phyloP scores from a whole-genome alignment of 2,329 filamentous ascomycete species.

The Exophiala lecanii-corni region DNA sequence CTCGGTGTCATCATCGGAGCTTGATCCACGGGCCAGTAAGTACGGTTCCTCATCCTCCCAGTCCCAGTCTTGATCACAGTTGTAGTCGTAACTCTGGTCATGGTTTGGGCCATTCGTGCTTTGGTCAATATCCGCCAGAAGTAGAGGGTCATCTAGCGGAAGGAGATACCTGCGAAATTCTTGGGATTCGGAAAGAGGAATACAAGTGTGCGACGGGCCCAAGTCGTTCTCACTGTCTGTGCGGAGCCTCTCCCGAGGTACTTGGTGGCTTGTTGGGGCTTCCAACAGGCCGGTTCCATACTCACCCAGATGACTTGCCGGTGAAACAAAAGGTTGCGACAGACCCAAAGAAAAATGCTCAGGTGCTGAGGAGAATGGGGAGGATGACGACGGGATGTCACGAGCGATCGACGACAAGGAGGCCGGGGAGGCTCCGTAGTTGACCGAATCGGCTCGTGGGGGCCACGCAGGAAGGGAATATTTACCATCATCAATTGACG shows the following conservation, averaged over 20 bases:
- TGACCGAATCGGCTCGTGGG: constrained; percentile 39
- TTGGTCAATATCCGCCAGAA: constrained; percentile 28
- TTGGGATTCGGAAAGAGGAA: constrained; percentile 18
- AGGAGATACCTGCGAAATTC: constrained; percentile 36
- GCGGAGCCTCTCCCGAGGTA: neutral
- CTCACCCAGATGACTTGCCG: constrained; percentile 46
- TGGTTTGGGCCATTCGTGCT: constrained; percentile 9
- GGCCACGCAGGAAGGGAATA: constrained; percentile 50
- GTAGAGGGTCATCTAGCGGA: constrained; percentile 39
- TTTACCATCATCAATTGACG: constrained; percentile 98
- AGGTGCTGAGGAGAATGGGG: constrained; percentile 29
- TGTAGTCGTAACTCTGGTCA: constrained; percentile 10
- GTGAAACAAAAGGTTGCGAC: constrained; percentile 31
- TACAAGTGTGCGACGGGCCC: neutral
- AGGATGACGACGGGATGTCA: constrained; percentile 30
- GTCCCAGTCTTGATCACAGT: constrained; percentile 18
- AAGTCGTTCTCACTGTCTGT: neutral
- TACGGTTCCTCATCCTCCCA: constrained; percentile 33
- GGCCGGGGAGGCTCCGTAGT: constrained; percentile 26
- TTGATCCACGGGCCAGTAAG: constrained; percentile 43
- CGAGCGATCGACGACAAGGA: constrained; percentile 23
- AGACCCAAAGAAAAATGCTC: constrained; percentile 28
- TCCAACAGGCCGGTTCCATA: constrained; percentile 31
- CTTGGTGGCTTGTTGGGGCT: constrained; percentile 10
- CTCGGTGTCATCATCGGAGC: constrained; percentile 56